phyloP scores from a whole-genome alignment of 352 stramenopile genomes.

The Phytophthora syringae region DNA sequence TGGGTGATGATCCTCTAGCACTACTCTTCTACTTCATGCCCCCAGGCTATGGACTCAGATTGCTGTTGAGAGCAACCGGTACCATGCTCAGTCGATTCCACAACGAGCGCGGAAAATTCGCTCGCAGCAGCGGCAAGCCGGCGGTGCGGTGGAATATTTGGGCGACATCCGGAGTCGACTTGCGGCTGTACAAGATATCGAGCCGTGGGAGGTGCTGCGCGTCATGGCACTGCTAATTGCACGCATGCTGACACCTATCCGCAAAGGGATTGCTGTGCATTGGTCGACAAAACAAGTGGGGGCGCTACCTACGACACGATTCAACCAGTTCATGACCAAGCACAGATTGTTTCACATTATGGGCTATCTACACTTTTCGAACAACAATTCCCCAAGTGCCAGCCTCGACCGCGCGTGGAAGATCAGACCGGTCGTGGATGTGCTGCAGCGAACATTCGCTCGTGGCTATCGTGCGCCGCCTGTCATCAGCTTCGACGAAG shows the following conservation, averaged over 20 bases:
- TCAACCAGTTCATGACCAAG: conserved; percentile 7
- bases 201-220: neutral
- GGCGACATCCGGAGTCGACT: neutral
- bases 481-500: no score
- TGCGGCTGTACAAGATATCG: neutral
- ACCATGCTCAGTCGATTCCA: neutral
- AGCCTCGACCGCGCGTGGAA: conserved; percentile 8
- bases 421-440: neutral
- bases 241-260: neutral
- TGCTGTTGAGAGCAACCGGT: neutral
- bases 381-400: conserved; percentile 6
- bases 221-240: neutral
- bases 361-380: conserved; percentile 20
- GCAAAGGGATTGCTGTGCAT: conserved; percentile 6
- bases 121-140: neutral
- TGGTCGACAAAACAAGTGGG: conserved; percentile 1
- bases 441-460: neutral
- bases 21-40: no score
- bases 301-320: neutral
- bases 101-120: neutral
- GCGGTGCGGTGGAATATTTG: neutral
- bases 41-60: neutral
- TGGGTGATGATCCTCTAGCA: no score
- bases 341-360: conserved; percentile 13
- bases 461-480: neutral